Conservation (phyloP, 176 grass and related monocot species). For the Microstegium vimineum region DNA sequence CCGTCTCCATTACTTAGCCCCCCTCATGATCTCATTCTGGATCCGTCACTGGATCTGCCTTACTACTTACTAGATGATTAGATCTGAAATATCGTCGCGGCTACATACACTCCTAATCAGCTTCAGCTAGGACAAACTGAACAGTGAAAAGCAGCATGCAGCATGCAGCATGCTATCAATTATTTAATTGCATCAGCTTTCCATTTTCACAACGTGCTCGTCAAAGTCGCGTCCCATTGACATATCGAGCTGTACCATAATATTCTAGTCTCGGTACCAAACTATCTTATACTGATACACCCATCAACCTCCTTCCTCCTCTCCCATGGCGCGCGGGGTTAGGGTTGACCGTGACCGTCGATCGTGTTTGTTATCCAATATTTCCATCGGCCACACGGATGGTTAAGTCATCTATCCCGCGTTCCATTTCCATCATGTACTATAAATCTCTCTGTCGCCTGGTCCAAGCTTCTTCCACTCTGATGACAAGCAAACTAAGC, state of each 20-base stretch:
- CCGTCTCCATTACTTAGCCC: too few relatives aligned
- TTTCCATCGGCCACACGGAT: not conserved
- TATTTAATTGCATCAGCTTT: slow-evolving; percentile 1
- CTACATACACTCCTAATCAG: slow-evolving; percentile 1
- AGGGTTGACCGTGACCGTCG: slow-evolving; percentile 9
- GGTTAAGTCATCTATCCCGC: slow-evolving; percentile 20
- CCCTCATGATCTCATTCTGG: too few relatives aligned
- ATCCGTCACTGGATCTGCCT: too few relatives aligned
- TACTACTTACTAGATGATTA: not conserved
- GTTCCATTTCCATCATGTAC: slow-evolving; percentile 1
- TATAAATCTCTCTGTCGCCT: slow-evolving; percentile 26
- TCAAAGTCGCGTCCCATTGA: not conserved
- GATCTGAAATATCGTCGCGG: not conserved
- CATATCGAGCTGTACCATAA: not conserved
- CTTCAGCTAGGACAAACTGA: not conserved
- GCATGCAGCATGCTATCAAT: not conserved
- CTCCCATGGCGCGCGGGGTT: slow-evolving; percentile 12
- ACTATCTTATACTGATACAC: not conserved
- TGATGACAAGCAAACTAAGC: not conserved
- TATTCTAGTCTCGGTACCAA: not conserved
- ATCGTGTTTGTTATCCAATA: not conserved
- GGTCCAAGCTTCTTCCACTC: slow-evolving; percentile 10
- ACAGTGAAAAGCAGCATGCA: not conserved
- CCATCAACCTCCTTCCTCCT: not conserved
- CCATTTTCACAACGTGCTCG: slow-evolving; percentile 25